Base-by-base conservation (phyloP, 1,284 basidiomycete genomes). In the Heterobasidion irregulare region DNA sequence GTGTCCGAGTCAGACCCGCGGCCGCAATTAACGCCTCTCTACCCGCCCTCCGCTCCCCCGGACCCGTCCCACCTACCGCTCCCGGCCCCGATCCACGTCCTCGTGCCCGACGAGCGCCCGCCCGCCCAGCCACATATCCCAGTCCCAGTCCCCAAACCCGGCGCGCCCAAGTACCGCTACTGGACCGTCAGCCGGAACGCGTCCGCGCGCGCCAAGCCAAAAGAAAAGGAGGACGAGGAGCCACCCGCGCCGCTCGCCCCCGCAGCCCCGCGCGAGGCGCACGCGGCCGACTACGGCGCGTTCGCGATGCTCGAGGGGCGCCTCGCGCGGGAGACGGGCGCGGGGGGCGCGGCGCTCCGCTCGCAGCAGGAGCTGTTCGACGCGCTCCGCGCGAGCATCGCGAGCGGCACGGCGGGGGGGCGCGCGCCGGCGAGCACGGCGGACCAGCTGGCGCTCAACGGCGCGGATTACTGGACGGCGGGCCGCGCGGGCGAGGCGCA, bases 201-300 rank as follows among this genome's bases (percentile, higher is more conserved):
- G 0, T 62, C 72, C 1, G 57, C 64, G 5, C 79, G 83, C 16
- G 69, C 68, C 15, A 82, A 77, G 53, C 71, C 66, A 32, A 83
- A 78, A 61, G 82, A 83, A 8, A 73, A 69, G 45, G 81, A 80
- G 1, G 77, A 80, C 0, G 80, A 80, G 3, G 65, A 70, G 8
- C 68, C 18, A 10, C 54, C 54, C 19, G 58, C 36, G 57, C 65
- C 9, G 64, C 71, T 15, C 60, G 53, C 68, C 18, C 79, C 76
- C 73, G 38, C 38, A 0, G 38, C 79, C 4, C 70, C 78, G 1
- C 77, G 80, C 15, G 79, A 82, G 46, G 70, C 75, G 0, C 77
- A 77, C 38, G 69, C 77, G 2, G 63, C 72, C 0, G 86, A 89
- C 64, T 86, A 77, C 61, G 86, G 86, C 2, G 74, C 79, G 6